Evolutionary conservation across 768 basidiomycete genomes (phyloP).

Genomic region (Cytidiella melzeri): DNA sequence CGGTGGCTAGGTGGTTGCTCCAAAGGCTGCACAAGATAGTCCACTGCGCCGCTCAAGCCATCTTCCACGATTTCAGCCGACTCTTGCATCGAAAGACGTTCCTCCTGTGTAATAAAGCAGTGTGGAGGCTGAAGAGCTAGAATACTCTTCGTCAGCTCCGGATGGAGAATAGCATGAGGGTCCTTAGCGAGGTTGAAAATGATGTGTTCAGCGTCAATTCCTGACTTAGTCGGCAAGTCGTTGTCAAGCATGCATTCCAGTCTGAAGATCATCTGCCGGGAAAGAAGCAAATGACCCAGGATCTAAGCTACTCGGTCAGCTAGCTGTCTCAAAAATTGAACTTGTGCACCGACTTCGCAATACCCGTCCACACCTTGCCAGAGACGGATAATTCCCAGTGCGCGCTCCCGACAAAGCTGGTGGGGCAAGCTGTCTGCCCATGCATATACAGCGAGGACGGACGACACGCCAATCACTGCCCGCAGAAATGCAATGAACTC

Average conservation of each 20-base stretch:
- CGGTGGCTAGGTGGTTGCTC: conserved; percentile 45
- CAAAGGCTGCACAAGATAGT: conserved; percentile 47
- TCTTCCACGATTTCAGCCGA: conserved; percentile 65
- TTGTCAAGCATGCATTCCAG: conserved; percentile 68
- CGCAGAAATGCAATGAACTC: conserved; percentile 62
- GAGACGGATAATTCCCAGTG: conserved; percentile 52
- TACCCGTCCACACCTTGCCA: conserved; percentile 71
- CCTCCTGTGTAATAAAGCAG: conserved; percentile 55
- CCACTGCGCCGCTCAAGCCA: conserved; percentile 56
- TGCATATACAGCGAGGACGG: conserved; percentile 64
- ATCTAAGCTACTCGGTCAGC: conserved; percentile 37
- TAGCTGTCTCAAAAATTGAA: conserved; percentile 1
- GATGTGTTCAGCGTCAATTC: conserved; percentile 64
- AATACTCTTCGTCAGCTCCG: conserved; percentile 53
- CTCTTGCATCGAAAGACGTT: conserved; percentile 51
- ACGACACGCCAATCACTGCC: conserved; percentile 61
- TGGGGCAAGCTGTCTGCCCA: conserved; percentile 77
- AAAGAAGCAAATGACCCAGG: conserved; percentile 63
- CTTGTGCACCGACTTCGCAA: conserved; percentile 55
- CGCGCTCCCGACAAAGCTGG: conserved; percentile 55
- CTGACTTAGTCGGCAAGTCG: conserved; percentile 55
- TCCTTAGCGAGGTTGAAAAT: conserved; percentile 54
- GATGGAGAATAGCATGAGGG: conserved; percentile 52
- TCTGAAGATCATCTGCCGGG: conserved; percentile 67
- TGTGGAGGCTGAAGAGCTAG: conserved; percentile 54